A percentile compares a stretch with the other conserved stretches of the same genome.
Conservation (phyloP, 495 filamentous ascomycete species). For the Penicillium roqueforti region DNA sequence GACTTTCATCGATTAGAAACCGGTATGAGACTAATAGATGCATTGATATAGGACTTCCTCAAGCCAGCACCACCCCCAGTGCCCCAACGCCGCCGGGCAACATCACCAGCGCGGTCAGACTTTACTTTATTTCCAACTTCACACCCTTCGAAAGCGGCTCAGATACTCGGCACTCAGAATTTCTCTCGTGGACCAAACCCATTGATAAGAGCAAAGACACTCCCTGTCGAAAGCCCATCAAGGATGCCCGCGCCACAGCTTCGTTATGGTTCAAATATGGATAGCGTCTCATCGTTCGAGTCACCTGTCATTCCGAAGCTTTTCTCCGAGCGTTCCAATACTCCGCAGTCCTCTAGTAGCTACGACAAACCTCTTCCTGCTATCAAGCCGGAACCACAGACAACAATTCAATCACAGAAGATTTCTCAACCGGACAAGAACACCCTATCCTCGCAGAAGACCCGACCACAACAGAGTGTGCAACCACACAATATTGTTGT, state of each 20-base stretch:
- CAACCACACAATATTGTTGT: background rate
- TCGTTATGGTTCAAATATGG: constrained; percentile 9
- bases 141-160: constrained; percentile 37
- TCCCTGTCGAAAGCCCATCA: constrained; percentile 40
- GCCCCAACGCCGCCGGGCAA: constrained; percentile 49
- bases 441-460: background rate
- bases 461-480: background rate
- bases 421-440: background rate
- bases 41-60: constrained; percentile 16
- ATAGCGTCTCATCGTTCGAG: constrained; percentile 13
- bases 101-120: constrained; percentile 55
- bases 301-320: constrained; percentile 11
- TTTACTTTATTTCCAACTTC: constrained; percentile 63
- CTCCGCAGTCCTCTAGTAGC: constrained; percentile 17
- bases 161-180: constrained; percentile 32
- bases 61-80: constrained; percentile 16
- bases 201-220: constrained; percentile 57
- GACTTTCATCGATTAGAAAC: background rate
- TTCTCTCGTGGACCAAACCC: constrained; percentile 40
- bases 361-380: constrained; percentile 24
- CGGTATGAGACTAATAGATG: background rate
- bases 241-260: constrained; percentile 4
- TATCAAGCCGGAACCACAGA: constrained; percentile 14
- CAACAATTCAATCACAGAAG: background rate
- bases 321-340: constrained; percentile 12